Evolutionary conservation across 106 monocot genomes (phyloP).

Genomic region (Gastrodia elata): DNA sequence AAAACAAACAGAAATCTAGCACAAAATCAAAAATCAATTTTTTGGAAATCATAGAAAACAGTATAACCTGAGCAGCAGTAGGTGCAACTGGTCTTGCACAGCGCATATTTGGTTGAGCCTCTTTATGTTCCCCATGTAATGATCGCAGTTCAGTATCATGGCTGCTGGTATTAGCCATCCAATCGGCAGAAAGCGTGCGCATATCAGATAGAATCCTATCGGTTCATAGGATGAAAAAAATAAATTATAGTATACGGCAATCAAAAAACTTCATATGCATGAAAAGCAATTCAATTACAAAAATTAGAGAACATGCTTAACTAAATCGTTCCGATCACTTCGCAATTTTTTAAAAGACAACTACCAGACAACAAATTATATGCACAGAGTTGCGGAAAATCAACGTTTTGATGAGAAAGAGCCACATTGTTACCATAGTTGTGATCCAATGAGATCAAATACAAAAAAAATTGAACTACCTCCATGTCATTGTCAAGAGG

Average conservation of each 20-base stretch:
- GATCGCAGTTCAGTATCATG: slow-evolving; percentile 49
- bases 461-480: too few species aligned
- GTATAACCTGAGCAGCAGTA: slow-evolving; percentile 79
- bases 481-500: too few species aligned
- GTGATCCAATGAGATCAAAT: too few species aligned
- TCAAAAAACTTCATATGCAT: neutral
- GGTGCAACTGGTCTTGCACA: slow-evolving; percentile 93
- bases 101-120: slow-evolving; percentile 38
- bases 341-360: neutral
- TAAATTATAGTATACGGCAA: neutral
- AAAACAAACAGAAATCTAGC: too few species aligned
- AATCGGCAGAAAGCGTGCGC: slow-evolving; percentile 96
- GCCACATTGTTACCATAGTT: too few species aligned
- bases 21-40: neutral
- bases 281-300: neutral
- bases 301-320: neutral
- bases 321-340: neutral
- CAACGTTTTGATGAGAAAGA: too few species aligned
- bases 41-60: neutral
- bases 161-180: slow-evolving; percentile 96
- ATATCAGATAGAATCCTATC: slow-evolving; percentile 97
- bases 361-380: too few species aligned
- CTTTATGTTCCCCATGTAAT: slow-evolving; percentile 45
- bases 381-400: too few species aligned
- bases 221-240: slow-evolving; percentile 2